Conservation (phyloP, 169 alveolate species). For the Cryptosporidium parvum region DNA sequence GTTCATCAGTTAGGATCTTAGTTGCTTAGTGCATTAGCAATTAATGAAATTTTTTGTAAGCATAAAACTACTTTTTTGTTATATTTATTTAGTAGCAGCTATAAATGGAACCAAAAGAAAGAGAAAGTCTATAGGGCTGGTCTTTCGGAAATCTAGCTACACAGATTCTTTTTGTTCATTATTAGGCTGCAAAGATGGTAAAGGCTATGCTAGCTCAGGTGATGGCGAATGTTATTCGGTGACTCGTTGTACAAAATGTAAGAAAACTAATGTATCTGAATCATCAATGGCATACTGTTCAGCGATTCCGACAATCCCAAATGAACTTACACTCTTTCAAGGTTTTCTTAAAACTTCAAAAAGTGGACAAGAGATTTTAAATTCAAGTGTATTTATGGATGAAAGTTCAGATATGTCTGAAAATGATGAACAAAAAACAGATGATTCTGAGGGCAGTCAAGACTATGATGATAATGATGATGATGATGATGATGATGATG, state of each 20-base stretch:
- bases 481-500: neutral
- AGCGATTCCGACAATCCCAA: neutral
- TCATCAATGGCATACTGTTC: conserved; percentile 32
- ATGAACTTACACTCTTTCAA: conserved; percentile 35
- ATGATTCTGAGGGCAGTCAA: neutral
- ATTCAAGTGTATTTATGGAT: neutral
- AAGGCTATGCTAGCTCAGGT: conserved; percentile 19
- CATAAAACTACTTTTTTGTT: conserved; percentile 2
- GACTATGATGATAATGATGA: conserved; percentile 15
- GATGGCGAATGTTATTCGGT: conserved; percentile 56
- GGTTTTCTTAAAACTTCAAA: conserved; percentile 7
- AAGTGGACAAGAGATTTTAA: neutral
- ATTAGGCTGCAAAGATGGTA: conserved; percentile 39
- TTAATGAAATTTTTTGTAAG: conserved; percentile 24
- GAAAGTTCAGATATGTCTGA: conserved; percentile 14
- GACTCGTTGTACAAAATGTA: conserved; percentile 37
- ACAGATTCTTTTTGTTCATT: neutral
- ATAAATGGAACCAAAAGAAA: conserved; percentile 18
- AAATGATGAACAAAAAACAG: neutral
- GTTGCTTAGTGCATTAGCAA: neutral
- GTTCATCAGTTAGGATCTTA: neutral
- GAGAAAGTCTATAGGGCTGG: conserved; percentile 8
- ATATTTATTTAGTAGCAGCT: neutral
- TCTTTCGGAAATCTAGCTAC: neutral
- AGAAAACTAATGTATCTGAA: neutral